Conservation (phyloP, 2,329 filamentous ascomycete species). For the Colletotrichum falcatum region DNA sequence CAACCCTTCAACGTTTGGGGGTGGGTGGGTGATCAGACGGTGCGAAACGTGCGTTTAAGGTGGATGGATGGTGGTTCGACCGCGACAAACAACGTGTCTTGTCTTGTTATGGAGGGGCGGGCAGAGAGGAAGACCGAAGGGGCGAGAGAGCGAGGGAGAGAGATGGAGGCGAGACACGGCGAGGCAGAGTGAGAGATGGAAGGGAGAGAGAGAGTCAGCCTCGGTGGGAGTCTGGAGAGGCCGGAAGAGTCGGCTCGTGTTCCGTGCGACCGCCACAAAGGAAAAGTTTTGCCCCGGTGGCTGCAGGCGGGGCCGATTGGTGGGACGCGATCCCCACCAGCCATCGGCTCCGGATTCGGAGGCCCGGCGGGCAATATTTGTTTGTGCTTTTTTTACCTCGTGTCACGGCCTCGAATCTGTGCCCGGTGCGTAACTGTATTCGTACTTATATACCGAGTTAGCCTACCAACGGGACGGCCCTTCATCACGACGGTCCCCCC, state of each 20-base stretch:
- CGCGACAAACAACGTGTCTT: conserved; percentile 4
- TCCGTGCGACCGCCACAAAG: conserved; percentile 9
- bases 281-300: conserved; percentile 6
- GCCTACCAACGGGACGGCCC: background rate
- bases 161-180: background rate
- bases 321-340: background rate
- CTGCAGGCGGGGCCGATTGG: background rate
- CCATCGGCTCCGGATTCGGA: background rate
- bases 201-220: background rate
- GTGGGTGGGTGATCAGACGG: background rate
- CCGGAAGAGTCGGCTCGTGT: background rate
- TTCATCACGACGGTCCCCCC: too few relatives aligned
- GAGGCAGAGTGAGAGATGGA: background rate
- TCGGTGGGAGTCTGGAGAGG: too few relatives aligned
- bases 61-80: conserved; percentile 4
- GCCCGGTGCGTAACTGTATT: too few relatives aligned
- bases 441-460: too few relatives aligned
- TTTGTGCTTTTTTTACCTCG: too few relatives aligned
- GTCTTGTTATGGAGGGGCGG: background rate
- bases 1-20: background rate
- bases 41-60: conserved; percentile 6
- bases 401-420: too few relatives aligned
- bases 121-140: background rate
- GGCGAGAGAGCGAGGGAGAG: background rate
- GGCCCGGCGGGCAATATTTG: too few relatives aligned